Evolutionary conservation across 2,329 filamentous ascomycete species (phyloP).

Genomic region (Hymenoscyphus albidus): DNA sequence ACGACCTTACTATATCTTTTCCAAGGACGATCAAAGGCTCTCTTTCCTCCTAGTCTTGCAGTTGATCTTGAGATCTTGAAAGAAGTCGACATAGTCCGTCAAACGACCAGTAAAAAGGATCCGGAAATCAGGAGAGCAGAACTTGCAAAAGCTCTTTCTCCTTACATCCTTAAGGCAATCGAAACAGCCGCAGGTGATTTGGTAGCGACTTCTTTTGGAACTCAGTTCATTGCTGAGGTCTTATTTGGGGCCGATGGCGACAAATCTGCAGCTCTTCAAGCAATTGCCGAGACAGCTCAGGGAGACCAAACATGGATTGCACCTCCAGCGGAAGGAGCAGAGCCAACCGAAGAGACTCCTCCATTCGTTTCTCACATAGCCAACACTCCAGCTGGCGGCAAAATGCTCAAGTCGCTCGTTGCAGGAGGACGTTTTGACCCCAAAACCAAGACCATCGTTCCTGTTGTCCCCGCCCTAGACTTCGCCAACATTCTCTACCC

Average conservation of each 20-base stretch:
- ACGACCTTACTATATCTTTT: conserved; percentile 78
- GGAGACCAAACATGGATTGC: conserved; percentile 45
- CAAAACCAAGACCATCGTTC: conserved; percentile 64
- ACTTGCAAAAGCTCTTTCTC: conserved; percentile 69
- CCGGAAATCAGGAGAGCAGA: conserved; percentile 71
- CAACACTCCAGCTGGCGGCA: conserved; percentile 61
- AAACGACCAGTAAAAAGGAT: conserved; percentile 90
- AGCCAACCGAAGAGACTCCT: conserved; percentile 13
- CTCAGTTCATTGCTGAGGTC: conserved; percentile 80
- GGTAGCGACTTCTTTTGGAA: conserved; percentile 73
- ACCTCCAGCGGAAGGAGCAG: conserved; percentile 25
- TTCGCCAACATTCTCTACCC: conserved; percentile 83
- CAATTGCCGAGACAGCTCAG: conserved; percentile 61
- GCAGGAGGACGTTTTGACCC: conserved; percentile 84
- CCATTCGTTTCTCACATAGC: conserved; percentile 49
- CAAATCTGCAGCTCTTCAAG: conserved; percentile 69
- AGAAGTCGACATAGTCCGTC: conserved; percentile 75
- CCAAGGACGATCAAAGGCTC: conserved; percentile 57
- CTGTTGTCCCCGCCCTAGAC: conserved; percentile 69
- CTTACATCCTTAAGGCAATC: conserved; percentile 71
- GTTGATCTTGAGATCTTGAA: conserved; percentile 67
- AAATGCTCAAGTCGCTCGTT: conserved; percentile 87
- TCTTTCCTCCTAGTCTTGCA: conserved; percentile 59
- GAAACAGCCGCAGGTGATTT: conserved; percentile 64
- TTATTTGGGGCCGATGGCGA: conserved; percentile 73